Evolutionary conservation across 1,139 yeast species (phyloP), one percentile per base, ranked within the genome.

Genomic region (Scheffersomyces titani): DNA sequence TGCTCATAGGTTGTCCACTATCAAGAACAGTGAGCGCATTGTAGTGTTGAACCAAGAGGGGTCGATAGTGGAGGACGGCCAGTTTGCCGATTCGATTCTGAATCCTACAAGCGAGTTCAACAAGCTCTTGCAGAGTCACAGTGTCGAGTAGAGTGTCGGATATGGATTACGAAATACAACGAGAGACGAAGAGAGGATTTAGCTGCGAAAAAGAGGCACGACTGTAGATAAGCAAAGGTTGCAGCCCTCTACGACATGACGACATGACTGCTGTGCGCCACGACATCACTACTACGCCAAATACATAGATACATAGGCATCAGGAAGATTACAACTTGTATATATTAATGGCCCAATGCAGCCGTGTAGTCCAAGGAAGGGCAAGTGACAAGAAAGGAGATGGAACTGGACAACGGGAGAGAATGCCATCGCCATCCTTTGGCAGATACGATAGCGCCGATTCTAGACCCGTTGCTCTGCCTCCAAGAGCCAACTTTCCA

Each of bases 1-100:
- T 68, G 98, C 98, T 1, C 99, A 93, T 71, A 79, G 98, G 62
- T 78, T 92, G 57, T 89, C 97, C 1, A 93, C 99, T 0, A 93
- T 94, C 56, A 86, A 89, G 63, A 84, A 92, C 64, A 89, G 97
- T 58, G 94, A 92, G 64, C 82, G 90, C 58, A 86, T 93, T 9
- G 83, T 93, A 59, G 98, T 93, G 2, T 74, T 93, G 24, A 91
- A 92, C 30, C 77, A 82, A 54, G 83, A 84, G 47, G 98, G 98
- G 9, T 78, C 78, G 40, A 90, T 92, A n/a, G 91, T 90, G 0
- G 98, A 94, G 71, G 90, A 87, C 61, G 98, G 98, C 19, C 74
- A 78, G 49, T 93, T 91, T 66, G 75, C 75, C 45, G 85, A 84
- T 20, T 77, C 93, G 51, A 89, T 84, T 69, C 75, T 81, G 7